Evolutionary conservation across 495 filamentous ascomycete genomes (phyloP), one percentile per base, ranked within the genome.

Genomic region (Baudoinia panamericana): DNA sequence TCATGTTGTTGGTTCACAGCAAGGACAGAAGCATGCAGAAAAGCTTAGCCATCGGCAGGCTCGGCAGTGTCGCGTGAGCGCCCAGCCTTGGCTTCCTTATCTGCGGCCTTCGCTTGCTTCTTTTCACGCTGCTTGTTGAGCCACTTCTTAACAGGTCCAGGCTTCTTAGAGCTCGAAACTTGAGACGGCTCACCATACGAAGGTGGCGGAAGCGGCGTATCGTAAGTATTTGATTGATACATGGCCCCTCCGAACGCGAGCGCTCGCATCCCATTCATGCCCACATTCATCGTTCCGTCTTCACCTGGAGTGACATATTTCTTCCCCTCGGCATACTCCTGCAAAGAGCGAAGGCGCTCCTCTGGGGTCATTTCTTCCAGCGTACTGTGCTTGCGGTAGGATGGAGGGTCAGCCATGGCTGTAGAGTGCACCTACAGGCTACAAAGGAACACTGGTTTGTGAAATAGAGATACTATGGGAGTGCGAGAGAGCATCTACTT

Each of bases 361-460:
- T 35, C 31, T 4, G 31, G 31, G 9, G 31, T 35, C 31, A 35
- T 35, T 13, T 35, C 31, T 12, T 35, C 31, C n/a, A n/a, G n/a
- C n/a, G n/a, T n/a, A n/a, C n/a, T n/a, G n/a, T n/a, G n/a, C n/a
- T n/a, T n/a, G n/a, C n/a, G n/a, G n/a, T n/a, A n/a, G n/a, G n/a
- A n/a, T n/a, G n/a, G n/a, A n/a, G n/a, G n/a, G n/a, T n/a, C n/a
- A n/a, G n/a, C n/a, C n/a, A n/a, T n/a, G n/a, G n/a, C n/a, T n/a
- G n/a, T n/a, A n/a, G n/a, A n/a, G n/a, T n/a, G n/a, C n/a, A n/a
- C n/a, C n/a, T n/a, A n/a, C n/a, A n/a, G n/a, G n/a, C n/a, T n/a
- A n/a, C n/a, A n/a, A n/a, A n/a, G n/a, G n/a, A n/a, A n/a, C n/a
- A n/a, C n/a, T n/a, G n/a, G n/a, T n/a, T n/a, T n/a, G n/a, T n/a